Evolutionary conservation across 768 basidiomycete species (phyloP).

Genomic region (Suillus paluster): DNA sequence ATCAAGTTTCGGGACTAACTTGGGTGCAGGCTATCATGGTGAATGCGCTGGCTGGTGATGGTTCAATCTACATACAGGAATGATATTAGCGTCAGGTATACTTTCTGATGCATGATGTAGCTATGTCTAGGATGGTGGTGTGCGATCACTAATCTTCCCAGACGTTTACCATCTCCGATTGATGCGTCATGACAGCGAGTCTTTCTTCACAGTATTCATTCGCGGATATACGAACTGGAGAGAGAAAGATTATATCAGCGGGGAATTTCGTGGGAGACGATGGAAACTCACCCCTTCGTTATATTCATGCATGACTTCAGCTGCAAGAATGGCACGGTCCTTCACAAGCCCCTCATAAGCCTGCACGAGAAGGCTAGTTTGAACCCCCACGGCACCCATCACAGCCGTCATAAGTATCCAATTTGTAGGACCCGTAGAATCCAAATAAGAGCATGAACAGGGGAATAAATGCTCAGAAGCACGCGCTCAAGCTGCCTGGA

Average conservation of each 20-base stretch:
- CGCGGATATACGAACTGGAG: conserved; percentile 85
- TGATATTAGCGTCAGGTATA: background rate
- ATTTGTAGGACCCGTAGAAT: conserved; percentile 69
- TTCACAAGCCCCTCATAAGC: conserved; percentile 69
- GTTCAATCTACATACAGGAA: background rate
- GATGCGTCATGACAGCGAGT: conserved; percentile 84
- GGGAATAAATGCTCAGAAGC: conserved; percentile 79
- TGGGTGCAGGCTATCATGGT: background rate
- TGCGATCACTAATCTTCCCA: conserved; percentile 46
- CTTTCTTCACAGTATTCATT: conserved; percentile 73
- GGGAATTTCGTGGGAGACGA: background rate
- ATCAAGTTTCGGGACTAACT: background rate
- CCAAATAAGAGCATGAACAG: conserved; percentile 77
- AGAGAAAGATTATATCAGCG: conserved; percentile 1
- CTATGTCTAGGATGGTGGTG: background rate
- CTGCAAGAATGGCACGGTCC: conserved; percentile 73
- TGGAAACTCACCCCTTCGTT: conserved; percentile 65
- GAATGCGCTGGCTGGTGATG: background rate
- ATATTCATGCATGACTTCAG: conserved; percentile 86
- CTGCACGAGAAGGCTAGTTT: conserved; percentile 48
- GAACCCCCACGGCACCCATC: conserved; percentile 68
- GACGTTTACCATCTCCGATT: conserved; percentile 73
- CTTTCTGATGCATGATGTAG: conserved; percentile 2
- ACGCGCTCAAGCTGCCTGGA: conserved; percentile 71
- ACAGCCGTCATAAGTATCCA: conserved; percentile 75